Base-by-base conservation (phyloP, 164 flowering plant species). In the Vitis amurensis region DNA sequence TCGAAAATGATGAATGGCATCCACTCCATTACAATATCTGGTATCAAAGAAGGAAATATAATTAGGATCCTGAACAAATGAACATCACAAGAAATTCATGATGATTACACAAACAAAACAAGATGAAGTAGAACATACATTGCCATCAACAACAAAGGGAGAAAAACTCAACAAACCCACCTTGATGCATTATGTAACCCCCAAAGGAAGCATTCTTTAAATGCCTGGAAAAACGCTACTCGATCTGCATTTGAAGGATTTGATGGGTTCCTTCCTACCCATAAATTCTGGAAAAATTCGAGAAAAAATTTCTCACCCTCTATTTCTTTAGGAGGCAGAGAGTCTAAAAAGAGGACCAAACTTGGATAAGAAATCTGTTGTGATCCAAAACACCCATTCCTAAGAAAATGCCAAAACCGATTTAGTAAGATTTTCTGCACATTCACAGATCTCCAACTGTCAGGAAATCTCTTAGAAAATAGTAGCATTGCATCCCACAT, bases 341-440 rank as follows among this genome's bases (percentile, higher is more conserved):
- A 58, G 67, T 91, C 95, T 69, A 96, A 79, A 76, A 90, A 85
- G 10, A 81, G 59, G 68, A 96, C 72, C 70, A 96, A 72, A 37
- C 80, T 77, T 29, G 97, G 93, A 76, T 93, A 96, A 31, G 99
- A 93, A 76, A 91, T 79, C 77, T 83, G 83, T 71, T 88, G 97
- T 61, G 99, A 90, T 66, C 98, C 98, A 85, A 84, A 91, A 84
- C 98, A 96, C n/a, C 99, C 98, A 84, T 82, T 89, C 73, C 79
- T 80, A 53, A 96, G 83, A 74, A 93, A 96, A 71, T 82, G 74
- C 94, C 93, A 91, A 55, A 93, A 78, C 15, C 86, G 90, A 74
- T 82, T 83, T 12, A 89, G 70, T 48, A 86, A 72, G 73, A 69
- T 76, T 81, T 90, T 91, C 76, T 90, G 91, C 72, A 86, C 70